These are phyloP conservation scores for Prunus davidiana DNA, from an alignment of 306 rosid species.

Conservation along the genomic window DNA sequence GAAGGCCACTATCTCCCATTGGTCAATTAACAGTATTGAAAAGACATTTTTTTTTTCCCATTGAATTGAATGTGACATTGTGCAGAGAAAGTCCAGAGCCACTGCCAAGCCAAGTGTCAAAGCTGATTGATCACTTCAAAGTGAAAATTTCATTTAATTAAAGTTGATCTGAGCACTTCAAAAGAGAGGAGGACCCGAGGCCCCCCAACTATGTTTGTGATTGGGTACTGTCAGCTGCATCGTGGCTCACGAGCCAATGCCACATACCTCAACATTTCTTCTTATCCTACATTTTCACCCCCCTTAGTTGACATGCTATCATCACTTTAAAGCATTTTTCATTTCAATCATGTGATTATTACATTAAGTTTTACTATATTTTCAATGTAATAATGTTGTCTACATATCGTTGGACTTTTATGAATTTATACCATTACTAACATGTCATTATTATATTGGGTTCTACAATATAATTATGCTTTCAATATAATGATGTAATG, in stretches of 20 bases:
- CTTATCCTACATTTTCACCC: too few relatives aligned
- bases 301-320: not conserved
- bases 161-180: not conserved
- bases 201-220: not conserved
- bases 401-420: not conserved
- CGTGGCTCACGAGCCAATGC: not conserved
- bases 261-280: too few relatives aligned
- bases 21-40: not conserved
- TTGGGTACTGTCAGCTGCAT: not conserved
- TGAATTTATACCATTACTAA: not conserved
- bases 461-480: too few relatives aligned
- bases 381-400: not conserved
- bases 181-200: not conserved
- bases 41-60: not conserved
- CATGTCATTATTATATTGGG: not conserved
- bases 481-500: too few relatives aligned
- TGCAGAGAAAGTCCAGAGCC: not conserved
- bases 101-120: not conserved
- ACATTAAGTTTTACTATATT: not conserved
- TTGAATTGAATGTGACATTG: not conserved
- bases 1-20: not conserved
- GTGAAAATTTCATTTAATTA: not conserved
- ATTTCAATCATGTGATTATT: not conserved
- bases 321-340: not conserved
- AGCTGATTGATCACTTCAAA: not conserved